phyloP scores from a whole-genome alignment of 306 rosid species.

The Sicyos baderoa region DNA sequence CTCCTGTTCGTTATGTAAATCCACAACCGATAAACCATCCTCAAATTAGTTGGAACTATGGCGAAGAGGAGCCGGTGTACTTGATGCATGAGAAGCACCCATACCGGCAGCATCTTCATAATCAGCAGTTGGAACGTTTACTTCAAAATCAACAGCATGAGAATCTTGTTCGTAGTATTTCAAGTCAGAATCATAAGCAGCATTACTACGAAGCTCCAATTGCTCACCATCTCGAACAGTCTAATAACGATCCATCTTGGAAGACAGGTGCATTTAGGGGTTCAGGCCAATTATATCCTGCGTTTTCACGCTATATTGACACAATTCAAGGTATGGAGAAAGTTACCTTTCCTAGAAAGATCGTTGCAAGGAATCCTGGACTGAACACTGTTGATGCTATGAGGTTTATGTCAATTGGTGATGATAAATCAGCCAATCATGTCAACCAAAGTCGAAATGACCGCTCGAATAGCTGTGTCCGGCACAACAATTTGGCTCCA shows the following conservation, averaged over 20 bases:
- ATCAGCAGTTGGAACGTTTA: conserved; percentile 29
- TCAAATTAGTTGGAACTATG: conserved; percentile 35
- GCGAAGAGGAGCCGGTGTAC: conserved; percentile 29
- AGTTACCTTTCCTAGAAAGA: conserved; percentile 26
- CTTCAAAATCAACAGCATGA: conserved; percentile 31
- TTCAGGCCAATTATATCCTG: conserved; percentile 27
- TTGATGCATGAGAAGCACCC: conserved; percentile 25
- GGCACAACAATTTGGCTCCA: conserved; percentile 23
- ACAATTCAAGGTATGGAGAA: conserved; percentile 17
- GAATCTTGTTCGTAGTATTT: conserved; percentile 18
- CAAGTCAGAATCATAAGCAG: conserved; percentile 23
- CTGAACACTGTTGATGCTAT: conserved; percentile 23
- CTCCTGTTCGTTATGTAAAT: conserved; percentile 25
- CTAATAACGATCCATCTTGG: conserved; percentile 26
- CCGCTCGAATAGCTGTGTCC: conserved; percentile 23
- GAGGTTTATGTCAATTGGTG: conserved; percentile 29
- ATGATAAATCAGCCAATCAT: conserved; percentile 27
- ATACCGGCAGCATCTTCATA: conserved; percentile 34
- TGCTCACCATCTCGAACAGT: conserved; percentile 29
- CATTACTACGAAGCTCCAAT: conserved; percentile 31
- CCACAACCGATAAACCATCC: conserved; percentile 26
- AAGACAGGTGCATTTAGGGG: conserved; percentile 22
- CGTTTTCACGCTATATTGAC: conserved; percentile 22
- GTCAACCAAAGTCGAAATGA: conserved; percentile 26
- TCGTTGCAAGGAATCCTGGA: conserved; percentile 28